Conservation (phyloP, 352 stramenopile species). For the Globisporangium okanoganense region DNA sequence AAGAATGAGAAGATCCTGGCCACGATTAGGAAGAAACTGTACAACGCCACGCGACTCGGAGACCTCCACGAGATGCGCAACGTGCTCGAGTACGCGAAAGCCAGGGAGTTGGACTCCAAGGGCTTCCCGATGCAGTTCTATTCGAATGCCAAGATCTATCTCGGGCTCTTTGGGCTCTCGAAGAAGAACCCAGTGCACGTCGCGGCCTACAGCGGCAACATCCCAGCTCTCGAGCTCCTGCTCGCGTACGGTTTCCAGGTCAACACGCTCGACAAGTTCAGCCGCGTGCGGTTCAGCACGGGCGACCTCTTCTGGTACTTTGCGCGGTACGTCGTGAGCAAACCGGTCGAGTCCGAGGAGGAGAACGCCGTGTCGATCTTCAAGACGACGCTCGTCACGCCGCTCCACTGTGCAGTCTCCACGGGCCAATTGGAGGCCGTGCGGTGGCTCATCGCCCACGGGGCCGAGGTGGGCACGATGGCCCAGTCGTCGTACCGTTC, state of each 20-base stretch:
- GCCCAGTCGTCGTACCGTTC: slow-evolving; percentile 63
- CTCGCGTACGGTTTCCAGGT: slow-evolving; percentile 49
- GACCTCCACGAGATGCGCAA: slow-evolving; percentile 63
- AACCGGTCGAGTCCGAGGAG: slow-evolving; percentile 42
- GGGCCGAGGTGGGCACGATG: slow-evolving; percentile 42
- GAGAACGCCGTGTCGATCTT: slow-evolving; percentile 75
- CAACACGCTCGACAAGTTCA: slow-evolving; percentile 74
- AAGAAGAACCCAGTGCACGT: slow-evolving; percentile 81
- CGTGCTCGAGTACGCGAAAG: slow-evolving; percentile 49
- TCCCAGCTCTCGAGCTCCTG: slow-evolving; percentile 60
- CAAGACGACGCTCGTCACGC: slow-evolving; percentile 79
- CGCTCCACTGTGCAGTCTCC: slow-evolving; percentile 73
- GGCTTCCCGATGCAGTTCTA: slow-evolving; percentile 67
- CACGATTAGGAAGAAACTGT: slow-evolving; percentile 62
- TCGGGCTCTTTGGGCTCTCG: slow-evolving; percentile 57
- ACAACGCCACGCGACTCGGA: slow-evolving; percentile 62
- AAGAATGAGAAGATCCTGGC: slow-evolving; percentile 49
- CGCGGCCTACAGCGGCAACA: slow-evolving; percentile 70
- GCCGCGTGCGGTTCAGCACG: slow-evolving; percentile 71
- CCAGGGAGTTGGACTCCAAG: slow-evolving; percentile 32
- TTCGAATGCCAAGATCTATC: slow-evolving; percentile 35
- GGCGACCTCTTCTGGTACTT: slow-evolving; percentile 84
- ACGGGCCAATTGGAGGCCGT: slow-evolving; percentile 67
- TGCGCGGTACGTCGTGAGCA: slow-evolving; percentile 62
- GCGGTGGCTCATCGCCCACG: slow-evolving; percentile 61